These are phyloP conservation scores for Saccharomycopsis fodiens DNA, from an alignment of 805 yeast genomes.

Conservation along the genomic window DNA sequence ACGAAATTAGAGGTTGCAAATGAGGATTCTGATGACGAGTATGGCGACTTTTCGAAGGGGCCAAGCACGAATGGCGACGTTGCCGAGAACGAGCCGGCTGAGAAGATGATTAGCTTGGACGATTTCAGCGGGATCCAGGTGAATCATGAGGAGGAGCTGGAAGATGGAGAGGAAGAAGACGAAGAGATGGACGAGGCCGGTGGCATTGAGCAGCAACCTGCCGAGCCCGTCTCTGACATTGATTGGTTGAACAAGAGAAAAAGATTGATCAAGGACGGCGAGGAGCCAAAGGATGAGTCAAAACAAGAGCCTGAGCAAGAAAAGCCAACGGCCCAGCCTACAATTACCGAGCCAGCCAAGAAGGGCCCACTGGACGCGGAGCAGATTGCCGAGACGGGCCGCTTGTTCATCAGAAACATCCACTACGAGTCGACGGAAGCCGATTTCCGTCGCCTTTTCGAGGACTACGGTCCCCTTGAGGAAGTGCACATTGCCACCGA, in stretches of 20 bases:
- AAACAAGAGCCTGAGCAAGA: slow-evolving; percentile 17
- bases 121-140: slow-evolving; percentile 22
- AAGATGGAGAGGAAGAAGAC: slow-evolving; percentile 17
- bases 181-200: slow-evolving; percentile 25
- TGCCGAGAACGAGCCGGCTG: slow-evolving; percentile 36
- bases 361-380: slow-evolving; percentile 29
- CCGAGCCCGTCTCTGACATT: slow-evolving; percentile 57
- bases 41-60: slow-evolving; percentile 27
- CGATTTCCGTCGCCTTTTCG: slow-evolving; percentile 63
- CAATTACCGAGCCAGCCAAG: slow-evolving; percentile 11
- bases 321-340: slow-evolving; percentile 21
- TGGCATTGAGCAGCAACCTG: slow-evolving; percentile 21
- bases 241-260: slow-evolving; percentile 83
- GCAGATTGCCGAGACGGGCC: slow-evolving; percentile 60
- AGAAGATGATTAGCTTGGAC: slow-evolving; percentile 41
- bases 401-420: slow-evolving; percentile 84
- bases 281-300: slow-evolving; percentile 19
- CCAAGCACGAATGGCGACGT: too few species aligned
- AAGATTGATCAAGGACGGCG: slow-evolving; percentile 55
- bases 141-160: slow-evolving; percentile 7
- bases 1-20: slow-evolving; percentile 29
- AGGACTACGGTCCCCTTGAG: slow-evolving; percentile 60
- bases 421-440: slow-evolving; percentile 70
- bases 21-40: slow-evolving; percentile 39
- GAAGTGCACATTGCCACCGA: slow-evolving; percentile 93